These are phyloP conservation scores for Fusarium citri DNA, from an alignment of 2,329 filamentous ascomycete species.

Conservation along the genomic window DNA sequence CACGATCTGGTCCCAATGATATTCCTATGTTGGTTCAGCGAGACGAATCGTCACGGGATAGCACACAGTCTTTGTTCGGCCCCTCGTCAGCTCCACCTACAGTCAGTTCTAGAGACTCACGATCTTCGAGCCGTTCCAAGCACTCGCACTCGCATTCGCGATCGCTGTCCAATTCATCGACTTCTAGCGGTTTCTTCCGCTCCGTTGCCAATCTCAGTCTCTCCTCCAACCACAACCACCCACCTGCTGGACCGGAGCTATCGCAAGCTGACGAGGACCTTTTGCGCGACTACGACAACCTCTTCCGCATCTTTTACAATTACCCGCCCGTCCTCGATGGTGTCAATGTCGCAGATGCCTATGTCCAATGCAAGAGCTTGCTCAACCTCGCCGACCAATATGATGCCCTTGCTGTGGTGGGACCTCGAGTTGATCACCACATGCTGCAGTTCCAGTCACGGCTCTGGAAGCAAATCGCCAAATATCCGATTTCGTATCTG, in stretches of 20 bases:
- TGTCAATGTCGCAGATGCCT: constrained; percentile 90
- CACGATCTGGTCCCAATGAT: constrained; percentile 76
- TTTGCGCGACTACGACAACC: constrained; percentile 92
- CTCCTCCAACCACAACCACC: constrained; percentile 56
- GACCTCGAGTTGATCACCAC: constrained; percentile 92
- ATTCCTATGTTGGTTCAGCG: constrained; percentile 90
- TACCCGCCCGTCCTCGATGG: constrained; percentile 84
- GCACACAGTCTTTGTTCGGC: constrained; percentile 50
- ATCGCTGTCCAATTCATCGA: constrained; percentile 64
- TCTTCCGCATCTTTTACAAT: constrained; percentile 97
- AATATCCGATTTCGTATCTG: constrained; percentile 92
- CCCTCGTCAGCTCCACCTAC: constrained; percentile 36
- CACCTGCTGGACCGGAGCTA: constrained; percentile 58
- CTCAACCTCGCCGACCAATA: constrained; percentile 93
- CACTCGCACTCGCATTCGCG: constrained; percentile 52
- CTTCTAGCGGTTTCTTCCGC: constrained; percentile 75
- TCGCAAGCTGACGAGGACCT: constrained; percentile 77
- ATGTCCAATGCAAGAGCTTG: constrained; percentile 92
- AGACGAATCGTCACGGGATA: constrained; percentile 57
- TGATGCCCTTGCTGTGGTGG: constrained; percentile 87
- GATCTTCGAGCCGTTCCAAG: constrained; percentile 39
- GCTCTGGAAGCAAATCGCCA: constrained; percentile 95
- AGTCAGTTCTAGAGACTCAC: constrained; percentile 58
- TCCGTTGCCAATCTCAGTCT: constrained; percentile 83
- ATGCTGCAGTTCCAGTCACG: constrained; percentile 90